Evolutionary conservation across 805 yeast species (phyloP), one percentile per base, ranked within the genome.

Genomic region (Barnettozyma siamensis): DNA sequence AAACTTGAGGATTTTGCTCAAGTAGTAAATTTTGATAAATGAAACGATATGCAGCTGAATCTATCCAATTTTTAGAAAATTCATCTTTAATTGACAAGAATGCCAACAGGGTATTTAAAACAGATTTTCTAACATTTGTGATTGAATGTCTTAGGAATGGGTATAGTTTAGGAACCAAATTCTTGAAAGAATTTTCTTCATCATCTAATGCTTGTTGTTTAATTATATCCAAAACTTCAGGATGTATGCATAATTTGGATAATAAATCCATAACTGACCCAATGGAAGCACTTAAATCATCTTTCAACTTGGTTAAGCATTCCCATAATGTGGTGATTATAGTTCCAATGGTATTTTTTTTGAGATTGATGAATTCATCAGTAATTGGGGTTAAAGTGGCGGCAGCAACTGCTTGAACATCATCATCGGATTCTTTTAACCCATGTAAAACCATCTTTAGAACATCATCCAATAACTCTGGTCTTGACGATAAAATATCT

Each of bases 381-480:
- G 96, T 88, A 35, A 93, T 86, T 4, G 99, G 99, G 0, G 91
- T 72, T 39, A 93, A 66, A 1, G 96, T 88, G 3, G 95, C 84
- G 0, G 99, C 98, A 19, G 96, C 88, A 35, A 91, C 96, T 8
- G 96, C 88, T 60, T 94, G 97, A 20, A 93, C 98, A 59, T 93
- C 99, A 60, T 89, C 98, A 53, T 88, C 95, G 41, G 78, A 72
- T 46, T 73, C 76, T 47, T 79, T 80, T 36, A 93, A 66, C 3
- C 97, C 96, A 62, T 85, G 87, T 33, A 93, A 67, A 1, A 93
- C 98, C 75, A 93, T 85, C 33, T 78, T 71, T 4, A 89, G 80
- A 1, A 89, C 88, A 40, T 75, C 74, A 45, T 83, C 83, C 28
- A 93, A 67, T 13, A 77, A 70, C 18, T 63, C 58, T 2, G 78